Conservation (phyloP, 306 rosid species). For the Rubus parviflorus region DNA sequence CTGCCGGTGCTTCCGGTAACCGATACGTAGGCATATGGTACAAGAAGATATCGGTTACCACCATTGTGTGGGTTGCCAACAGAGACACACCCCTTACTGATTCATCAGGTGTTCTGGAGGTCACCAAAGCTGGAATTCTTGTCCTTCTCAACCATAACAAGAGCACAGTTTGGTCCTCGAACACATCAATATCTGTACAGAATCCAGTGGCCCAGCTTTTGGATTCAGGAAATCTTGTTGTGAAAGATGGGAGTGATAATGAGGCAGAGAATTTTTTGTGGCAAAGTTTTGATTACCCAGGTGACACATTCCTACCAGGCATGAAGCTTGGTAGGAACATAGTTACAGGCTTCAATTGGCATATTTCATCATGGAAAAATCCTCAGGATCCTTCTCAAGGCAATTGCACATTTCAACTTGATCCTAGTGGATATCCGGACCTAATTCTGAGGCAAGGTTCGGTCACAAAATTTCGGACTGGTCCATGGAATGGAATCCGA, state of each 20-base stretch:
- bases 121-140: no score
- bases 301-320: constrained; percentile 8
- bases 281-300: constrained; percentile 5
- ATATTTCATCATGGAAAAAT: constrained; percentile 22
- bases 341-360: background rate
- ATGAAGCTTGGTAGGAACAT: constrained; percentile 21
- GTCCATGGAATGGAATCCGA: constrained; percentile 10
- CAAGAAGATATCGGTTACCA: no score
- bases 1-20: no score
- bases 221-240: no score
- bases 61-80: no score
- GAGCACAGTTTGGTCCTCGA: no score
- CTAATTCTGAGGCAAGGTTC: background rate
- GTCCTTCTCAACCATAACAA: no score
- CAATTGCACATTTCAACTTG: background rate
- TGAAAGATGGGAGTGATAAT: background rate
- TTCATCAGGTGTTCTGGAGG: no score
- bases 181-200: no score
- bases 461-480: background rate
- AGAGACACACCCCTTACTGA: no score
- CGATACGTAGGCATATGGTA: no score
- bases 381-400: constrained; percentile 9
- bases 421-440: constrained; percentile 1
- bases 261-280: background rate
- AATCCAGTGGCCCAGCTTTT: no score